A percentile compares a stretch with the other conserved stretches of the same genome.
Evolutionary conservation across 179 eudicot species (phyloP).

Genomic region (Nepenthes alata): DNA sequence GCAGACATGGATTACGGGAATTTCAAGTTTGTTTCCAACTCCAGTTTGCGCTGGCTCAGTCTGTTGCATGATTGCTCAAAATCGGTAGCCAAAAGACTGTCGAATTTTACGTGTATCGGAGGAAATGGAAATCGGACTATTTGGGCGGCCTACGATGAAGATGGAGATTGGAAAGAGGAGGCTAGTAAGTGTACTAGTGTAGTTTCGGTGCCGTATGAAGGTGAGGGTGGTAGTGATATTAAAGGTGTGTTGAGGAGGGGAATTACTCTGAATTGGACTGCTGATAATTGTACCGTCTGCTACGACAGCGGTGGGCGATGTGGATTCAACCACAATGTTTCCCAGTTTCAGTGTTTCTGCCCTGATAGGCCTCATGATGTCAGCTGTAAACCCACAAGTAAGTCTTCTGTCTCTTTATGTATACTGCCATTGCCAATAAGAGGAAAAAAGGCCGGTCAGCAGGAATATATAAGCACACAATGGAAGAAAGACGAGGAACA

Average conservation of each 20-base stretch:
- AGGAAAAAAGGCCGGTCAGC: too few species aligned
- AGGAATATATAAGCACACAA: too few species aligned
- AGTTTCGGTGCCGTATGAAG: constrained; percentile 1
- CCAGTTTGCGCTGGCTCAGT: too few species aligned
- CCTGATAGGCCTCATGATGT: constrained; percentile 6
- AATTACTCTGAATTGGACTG: not conserved
- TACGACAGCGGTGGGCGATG: constrained; percentile 6
- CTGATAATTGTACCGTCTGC: constrained; percentile 6
- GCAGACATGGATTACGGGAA: not conserved
- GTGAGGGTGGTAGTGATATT: not conserved
- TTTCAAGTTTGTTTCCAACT: not conserved
- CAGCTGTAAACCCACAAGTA: not conserved
- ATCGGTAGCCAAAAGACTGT: too few species aligned
- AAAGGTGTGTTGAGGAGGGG: constrained; percentile 2
- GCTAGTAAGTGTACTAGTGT: not conserved
- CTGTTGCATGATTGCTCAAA: too few species aligned
- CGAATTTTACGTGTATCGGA: too few species aligned
- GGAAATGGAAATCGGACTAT: not conserved
- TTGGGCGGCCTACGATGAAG: not conserved
- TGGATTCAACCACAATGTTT: not conserved
- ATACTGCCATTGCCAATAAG: too few species aligned
- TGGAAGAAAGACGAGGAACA: too few species aligned
- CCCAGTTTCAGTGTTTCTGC: constrained; percentile 5
- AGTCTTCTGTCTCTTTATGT: not conserved
- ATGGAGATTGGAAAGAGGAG: not conserved